Evolutionary conservation across 2,329 filamentous ascomycete genomes (phyloP), one percentile per base, ranked within the genome.

Genomic region (Diplodia scrobiculata): DNA sequence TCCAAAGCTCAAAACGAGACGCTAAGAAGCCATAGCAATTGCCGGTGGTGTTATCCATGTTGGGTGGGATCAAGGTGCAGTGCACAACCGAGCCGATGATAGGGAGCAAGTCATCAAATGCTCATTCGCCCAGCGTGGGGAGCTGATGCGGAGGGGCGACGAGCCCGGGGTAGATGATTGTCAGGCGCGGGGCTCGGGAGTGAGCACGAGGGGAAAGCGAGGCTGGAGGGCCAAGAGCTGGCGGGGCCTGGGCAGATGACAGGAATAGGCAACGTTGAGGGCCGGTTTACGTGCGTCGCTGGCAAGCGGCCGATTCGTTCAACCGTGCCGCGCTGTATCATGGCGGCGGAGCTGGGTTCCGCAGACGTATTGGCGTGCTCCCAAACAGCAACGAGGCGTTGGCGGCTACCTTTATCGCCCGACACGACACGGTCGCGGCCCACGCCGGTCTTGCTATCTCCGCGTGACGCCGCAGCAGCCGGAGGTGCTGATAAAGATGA

Each of bases 221-320:
- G 58, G 58, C 58, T 51, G 58, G 38, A 62, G 14, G 14, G 14
- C 54, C 54, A 58, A 58, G 54, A 58, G 21, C 52, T 54, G 52
- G 52, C 34, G 34, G 34, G 34, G 34, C 34, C 54, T 45, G 7
- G 54, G 21, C 55, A 48, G 55, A 48, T 60, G 55, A 47, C 47
- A 48, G 55, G 41, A 34, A 59, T 53, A 45, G 29, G 58, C 10
- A n/a, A 29, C 27, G 41, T n/a, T 25, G 25, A 29, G 9, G 14
- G 25, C 14, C 2, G 54, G 27, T 29, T 45, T 59, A 11, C 41
- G 29, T 53, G 29, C 41, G 41, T 17, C 25, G 13, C 27, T 53
- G 51, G 29, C 51, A 53, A 13, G 14, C 7, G 25, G 10, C 27
- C 51, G 55, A 60, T 48, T 60, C 36, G 55, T 21, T 17, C 55